Conservation (phyloP, 2,329 filamentous ascomycete species). For the Calonectria crousiana region DNA sequence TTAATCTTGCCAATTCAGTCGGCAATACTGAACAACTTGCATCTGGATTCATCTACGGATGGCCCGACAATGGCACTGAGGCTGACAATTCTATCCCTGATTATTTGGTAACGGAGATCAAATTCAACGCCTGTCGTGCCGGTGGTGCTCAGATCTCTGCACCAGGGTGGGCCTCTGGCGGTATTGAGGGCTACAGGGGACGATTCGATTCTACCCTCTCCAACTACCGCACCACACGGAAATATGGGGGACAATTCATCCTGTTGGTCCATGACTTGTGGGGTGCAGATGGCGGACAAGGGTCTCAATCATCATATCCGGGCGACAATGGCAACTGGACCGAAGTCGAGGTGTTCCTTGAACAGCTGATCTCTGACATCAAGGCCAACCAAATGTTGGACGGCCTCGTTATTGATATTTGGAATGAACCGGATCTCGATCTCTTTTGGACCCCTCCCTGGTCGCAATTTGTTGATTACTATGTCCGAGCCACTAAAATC, state of each 20-base stretch:
- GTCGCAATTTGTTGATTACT: constrained; percentile 2
- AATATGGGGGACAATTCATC: neutral
- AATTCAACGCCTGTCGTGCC: neutral
- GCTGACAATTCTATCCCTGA: too few relatives aligned
- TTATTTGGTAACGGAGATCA: neutral
- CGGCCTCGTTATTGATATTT: neutral
- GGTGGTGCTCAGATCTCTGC: neutral
- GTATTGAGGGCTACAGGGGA: neutral
- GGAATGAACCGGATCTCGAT: constrained; percentile 6
- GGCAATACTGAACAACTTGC: too few relatives aligned
- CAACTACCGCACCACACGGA: neutral
- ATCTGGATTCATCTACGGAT: too few relatives aligned
- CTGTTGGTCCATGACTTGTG: neutral
- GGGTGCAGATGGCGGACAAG: neutral
- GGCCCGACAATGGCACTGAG: too few relatives aligned
- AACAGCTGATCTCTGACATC: neutral
- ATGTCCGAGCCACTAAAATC: neutral
- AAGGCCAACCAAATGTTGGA: neutral
- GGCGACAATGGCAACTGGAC: constrained; percentile 6
- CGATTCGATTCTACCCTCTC: neutral
- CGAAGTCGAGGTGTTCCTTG: neutral
- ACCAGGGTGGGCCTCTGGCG: neutral
- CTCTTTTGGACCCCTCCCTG: neutral
- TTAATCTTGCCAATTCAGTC: too few relatives aligned
- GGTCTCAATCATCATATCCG: neutral